Evolutionary conservation across 495 filamentous ascomycete genomes (phyloP).

Genomic region (Aspergillus incahuasiensis): DNA sequence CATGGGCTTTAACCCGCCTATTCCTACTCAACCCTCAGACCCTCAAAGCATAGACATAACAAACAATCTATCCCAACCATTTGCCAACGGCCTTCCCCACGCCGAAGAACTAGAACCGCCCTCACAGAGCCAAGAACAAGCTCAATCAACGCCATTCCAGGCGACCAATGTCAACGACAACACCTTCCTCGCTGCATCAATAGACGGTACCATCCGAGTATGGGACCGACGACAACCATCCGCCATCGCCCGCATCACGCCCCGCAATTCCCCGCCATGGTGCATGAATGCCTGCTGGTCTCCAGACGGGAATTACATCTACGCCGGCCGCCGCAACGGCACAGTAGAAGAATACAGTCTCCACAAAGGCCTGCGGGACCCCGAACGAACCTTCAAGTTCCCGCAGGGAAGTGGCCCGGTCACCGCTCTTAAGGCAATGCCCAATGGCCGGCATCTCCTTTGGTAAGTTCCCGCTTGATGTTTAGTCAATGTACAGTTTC

Average conservation of each 20-base stretch:
- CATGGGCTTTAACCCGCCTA: constrained; percentile 10
- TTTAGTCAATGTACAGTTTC: background rate
- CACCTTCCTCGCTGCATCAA: constrained; percentile 80
- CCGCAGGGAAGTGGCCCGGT: constrained; percentile 86
- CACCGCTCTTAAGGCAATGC: constrained; percentile 81
- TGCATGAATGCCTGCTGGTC: constrained; percentile 99
- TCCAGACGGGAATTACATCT: constrained; percentile 92
- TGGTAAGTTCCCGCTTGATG: constrained; percentile 51
- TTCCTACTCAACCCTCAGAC: constrained; percentile 13
- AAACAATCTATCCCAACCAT: constrained; percentile 22
- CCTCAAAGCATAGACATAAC: constrained; percentile 15
- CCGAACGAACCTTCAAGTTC: constrained; percentile 82
- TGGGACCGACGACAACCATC: constrained; percentile 82
- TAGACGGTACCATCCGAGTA: constrained; percentile 82
- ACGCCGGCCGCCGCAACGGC: constrained; percentile 86
- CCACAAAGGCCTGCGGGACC: constrained; percentile 71
- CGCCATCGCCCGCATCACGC: constrained; percentile 72
- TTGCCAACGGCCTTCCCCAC: constrained; percentile 49
- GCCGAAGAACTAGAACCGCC: constrained; percentile 40
- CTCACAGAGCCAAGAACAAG: constrained; percentile 26
- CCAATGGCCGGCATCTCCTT: constrained; percentile 86
- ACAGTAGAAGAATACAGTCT: constrained; percentile 93
- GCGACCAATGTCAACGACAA: constrained; percentile 49
- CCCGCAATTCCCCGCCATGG: constrained; percentile 81
- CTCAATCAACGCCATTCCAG: constrained; percentile 28